A percentile compares a stretch with the other conserved stretches of the same genome.
phyloP scores from a whole-genome alignment of 768 basidiomycete genomes.

The Fistulinella prunicolor region DNA sequence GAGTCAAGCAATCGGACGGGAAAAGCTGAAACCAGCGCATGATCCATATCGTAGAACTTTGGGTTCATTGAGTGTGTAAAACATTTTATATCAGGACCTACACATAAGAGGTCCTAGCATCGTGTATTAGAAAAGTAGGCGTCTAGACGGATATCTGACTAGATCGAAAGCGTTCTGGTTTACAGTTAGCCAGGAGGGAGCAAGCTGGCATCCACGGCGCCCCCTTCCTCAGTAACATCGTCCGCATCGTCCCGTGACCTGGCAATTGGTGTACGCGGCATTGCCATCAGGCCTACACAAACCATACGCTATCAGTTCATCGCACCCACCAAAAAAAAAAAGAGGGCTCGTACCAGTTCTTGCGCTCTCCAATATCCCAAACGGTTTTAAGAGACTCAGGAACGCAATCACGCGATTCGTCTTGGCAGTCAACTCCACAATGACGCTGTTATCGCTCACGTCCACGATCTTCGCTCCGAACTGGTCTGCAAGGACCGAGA shows the following conservation, averaged over 20 bases:
- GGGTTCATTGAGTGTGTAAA: too few relatives aligned
- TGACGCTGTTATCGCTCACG: slow-evolving; percentile 90
- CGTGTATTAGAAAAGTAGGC: background rate
- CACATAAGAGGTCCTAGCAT: background rate
- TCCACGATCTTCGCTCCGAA: slow-evolving; percentile 94
- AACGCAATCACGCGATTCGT: slow-evolving; percentile 90
- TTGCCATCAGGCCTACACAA: slow-evolving; percentile 85
- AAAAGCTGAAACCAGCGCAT: too few relatives aligned
- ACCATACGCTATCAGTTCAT: background rate
- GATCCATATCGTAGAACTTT: too few relatives aligned
- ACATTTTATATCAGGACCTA: too few relatives aligned
- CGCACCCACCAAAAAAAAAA: background rate
- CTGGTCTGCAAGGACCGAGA: slow-evolving; percentile 78
- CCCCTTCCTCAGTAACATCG: slow-evolving; percentile 46
- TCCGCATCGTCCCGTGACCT: slow-evolving; percentile 58
- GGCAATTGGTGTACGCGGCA: slow-evolving; percentile 92
- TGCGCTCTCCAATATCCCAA: slow-evolving; percentile 93
- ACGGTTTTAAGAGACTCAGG: slow-evolving; percentile 86
- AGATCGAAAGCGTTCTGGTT: too few relatives aligned
- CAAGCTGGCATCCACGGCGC: slow-evolving; percentile 81
- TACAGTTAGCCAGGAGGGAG: slow-evolving; percentile 83
- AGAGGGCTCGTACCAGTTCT: slow-evolving; percentile 67
- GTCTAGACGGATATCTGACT: background rate
- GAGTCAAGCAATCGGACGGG: too few relatives aligned
- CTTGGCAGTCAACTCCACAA: slow-evolving; percentile 94